Conservation (phyloP, 1,284 basidiomycete species). For the Schizophyllum amplum region DNA sequence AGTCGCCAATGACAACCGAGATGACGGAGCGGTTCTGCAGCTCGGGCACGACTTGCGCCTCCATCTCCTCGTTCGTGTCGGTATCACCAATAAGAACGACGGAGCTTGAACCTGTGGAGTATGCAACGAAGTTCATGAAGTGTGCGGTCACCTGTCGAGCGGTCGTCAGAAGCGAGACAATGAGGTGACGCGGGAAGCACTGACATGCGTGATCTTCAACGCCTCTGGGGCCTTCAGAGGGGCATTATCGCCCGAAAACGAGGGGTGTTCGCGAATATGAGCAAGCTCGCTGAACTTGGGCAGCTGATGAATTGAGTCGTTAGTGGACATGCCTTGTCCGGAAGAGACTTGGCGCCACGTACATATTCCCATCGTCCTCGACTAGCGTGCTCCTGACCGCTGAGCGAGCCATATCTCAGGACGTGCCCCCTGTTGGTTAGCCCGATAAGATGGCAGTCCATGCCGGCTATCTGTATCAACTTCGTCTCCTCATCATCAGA, state of each 20-base stretch:
- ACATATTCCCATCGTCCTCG: conserved; percentile 71
- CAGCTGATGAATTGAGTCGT: conserved; percentile 34
- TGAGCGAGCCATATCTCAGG: conserved; percentile 43
- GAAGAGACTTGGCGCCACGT: conserved; percentile 20
- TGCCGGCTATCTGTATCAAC: conserved; percentile 73
- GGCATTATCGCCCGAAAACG: conserved; percentile 27
- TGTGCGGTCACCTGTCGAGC: conserved; percentile 71
- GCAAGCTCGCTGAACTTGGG: conserved; percentile 60
- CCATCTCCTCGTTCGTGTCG: conserved; percentile 29
- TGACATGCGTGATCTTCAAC: conserved; percentile 66
- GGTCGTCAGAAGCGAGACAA: not conserved
- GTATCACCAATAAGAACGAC: conserved; percentile 58
- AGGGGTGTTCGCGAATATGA: conserved; percentile 35
- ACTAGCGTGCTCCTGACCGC: conserved; percentile 27
- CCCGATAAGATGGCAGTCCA: conserved; percentile 61
- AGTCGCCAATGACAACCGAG: conserved; percentile 83
- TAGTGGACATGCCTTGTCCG: conserved; percentile 2
- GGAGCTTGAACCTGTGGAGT: conserved; percentile 62
- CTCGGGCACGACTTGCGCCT: conserved; percentile 56
- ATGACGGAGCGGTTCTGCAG: conserved; percentile 72
- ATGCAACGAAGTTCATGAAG: conserved; percentile 72
- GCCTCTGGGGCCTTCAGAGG: conserved; percentile 31
- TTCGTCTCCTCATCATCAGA: conserved; percentile 22
- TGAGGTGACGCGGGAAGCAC: conserved; percentile 10
- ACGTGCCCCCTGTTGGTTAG: conserved; percentile 76